Evolutionary conservation across 2,329 filamentous ascomycete species (phyloP), one percentile per base, ranked within the genome.

Genomic region (Hortaea werneckii): DNA sequence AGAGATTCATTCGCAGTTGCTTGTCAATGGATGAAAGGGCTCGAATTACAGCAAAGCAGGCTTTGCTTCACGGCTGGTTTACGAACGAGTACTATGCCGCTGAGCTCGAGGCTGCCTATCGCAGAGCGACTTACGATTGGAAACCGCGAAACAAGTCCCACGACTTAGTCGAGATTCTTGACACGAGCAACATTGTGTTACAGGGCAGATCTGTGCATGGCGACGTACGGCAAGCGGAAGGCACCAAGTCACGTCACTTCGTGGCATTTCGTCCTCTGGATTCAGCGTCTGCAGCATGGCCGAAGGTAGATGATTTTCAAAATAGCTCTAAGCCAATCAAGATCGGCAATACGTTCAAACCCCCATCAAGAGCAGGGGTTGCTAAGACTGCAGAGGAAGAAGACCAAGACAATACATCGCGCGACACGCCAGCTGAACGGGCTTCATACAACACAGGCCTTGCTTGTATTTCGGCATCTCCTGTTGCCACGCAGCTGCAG

Each of bases 1-100:
- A 73, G 52, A 65, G 74, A 40, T 79, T 82, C 51, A 68, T 81
- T 49, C 66, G 62, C 30, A 64, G 63, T 11, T 67, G 80, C 9
- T 65, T 81, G 0, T 60, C 71, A 0, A 61, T 74, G 1, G 65
- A 78, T 20, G 76, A 77, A 51, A 52, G 61, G 3, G 48, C 63
- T 35, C 69, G 78, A 28, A 65, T 79, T 62, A 73, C 71, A 7
- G 76, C 69, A 2, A 66, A 68, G n/a, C 57, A 78, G 58, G 76
- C 77, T 3, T 55, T 80, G 29, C 45, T 58, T 7, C 76, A 80
- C 59, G 45, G 55, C 7, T 82, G 78, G 79, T 77, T 82, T 53
- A 69, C 69, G 1, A 73, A 76, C 53, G 59, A 64, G n/a, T 54
- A 60, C 6, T 71, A 77, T 55, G 66, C 61, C 13, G 57, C 57